Conservation (phyloP, 2,329 filamentous ascomycete species). For the Coniochaeta hoffmannii region DNA sequence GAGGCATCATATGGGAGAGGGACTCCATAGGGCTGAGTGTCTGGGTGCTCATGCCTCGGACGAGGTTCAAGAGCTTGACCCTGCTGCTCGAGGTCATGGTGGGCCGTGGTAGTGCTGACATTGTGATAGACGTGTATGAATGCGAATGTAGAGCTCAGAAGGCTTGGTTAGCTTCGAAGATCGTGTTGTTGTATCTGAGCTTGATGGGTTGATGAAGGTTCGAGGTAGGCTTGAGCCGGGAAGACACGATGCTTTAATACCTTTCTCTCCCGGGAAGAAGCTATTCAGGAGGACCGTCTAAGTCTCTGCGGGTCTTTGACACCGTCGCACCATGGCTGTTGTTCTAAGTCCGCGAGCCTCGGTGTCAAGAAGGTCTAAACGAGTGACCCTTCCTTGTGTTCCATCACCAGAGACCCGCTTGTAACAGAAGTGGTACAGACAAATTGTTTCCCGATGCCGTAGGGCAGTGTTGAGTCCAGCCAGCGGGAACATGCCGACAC, state of each 20-base stretch:
- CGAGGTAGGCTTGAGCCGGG: background rate
- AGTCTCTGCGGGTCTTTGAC: background rate
- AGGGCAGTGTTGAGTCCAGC: background rate
- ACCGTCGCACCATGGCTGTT: background rate
- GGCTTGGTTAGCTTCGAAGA: background rate
- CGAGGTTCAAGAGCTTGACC: background rate
- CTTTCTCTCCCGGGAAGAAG: background rate
- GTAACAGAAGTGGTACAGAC: background rate
- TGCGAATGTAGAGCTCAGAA: background rate
- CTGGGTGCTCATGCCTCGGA: background rate
- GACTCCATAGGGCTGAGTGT: background rate
- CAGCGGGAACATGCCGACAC: background rate
- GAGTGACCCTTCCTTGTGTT: background rate
- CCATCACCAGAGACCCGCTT: background rate
- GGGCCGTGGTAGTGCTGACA: background rate
- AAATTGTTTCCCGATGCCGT: background rate
- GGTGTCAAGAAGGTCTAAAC: background rate
- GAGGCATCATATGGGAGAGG: background rate
- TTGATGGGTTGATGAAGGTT: background rate
- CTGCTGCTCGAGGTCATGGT: background rate
- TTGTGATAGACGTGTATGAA: background rate
- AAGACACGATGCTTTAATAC: background rate
- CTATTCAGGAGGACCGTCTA: background rate
- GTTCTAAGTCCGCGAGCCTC: background rate
- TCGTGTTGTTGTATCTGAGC: background rate